Conservation (phyloP, 2,329 filamentous ascomycete genomes). For the Fusarium sulawesiense region DNA sequence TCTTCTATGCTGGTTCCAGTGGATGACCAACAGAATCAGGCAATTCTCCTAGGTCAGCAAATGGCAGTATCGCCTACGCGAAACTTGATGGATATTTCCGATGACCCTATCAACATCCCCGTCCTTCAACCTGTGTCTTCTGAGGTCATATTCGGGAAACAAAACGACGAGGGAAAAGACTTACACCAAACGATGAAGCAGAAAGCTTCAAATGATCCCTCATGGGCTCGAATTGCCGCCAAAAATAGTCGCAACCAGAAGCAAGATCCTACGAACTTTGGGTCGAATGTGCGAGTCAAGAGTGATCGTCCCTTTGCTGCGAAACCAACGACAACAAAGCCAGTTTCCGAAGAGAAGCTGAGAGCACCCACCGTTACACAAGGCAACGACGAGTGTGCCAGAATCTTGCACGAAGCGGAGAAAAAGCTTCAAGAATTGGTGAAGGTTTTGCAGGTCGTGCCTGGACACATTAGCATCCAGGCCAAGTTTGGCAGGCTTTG, state of each 20-base stretch:
- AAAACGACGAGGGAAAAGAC: constrained; percentile 7
- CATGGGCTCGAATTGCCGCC: constrained; percentile 24
- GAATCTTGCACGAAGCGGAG: constrained; percentile 26
- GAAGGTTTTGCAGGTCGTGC: constrained; percentile 35
- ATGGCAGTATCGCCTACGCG: background rate
- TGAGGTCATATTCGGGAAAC: constrained; percentile 25
- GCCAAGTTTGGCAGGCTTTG: constrained; percentile 48
- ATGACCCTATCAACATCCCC: constrained; percentile 15
- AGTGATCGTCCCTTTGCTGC: background rate
- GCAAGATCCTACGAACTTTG: constrained; percentile 17
- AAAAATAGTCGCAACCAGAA: background rate
- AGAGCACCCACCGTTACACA: background rate
- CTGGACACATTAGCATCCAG: constrained; percentile 44
- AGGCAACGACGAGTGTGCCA: background rate
- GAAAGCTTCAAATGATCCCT: constrained; percentile 5
- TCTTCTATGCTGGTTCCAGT: background rate
- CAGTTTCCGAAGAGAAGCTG: background rate
- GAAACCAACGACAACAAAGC: background rate
- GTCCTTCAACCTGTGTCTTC: background rate
- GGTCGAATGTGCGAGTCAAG: constrained; percentile 16
- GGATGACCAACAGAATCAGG: background rate
- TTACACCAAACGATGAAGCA: constrained; percentile 43
- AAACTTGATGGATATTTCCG: constrained; percentile 34
- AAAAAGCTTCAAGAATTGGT: constrained; percentile 23
- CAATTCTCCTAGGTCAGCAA: background rate